Evolutionary conservation across 345 rosid species (phyloP), one percentile per base, ranked within the genome.

Genomic region (Toxicodendron radicans): DNA sequence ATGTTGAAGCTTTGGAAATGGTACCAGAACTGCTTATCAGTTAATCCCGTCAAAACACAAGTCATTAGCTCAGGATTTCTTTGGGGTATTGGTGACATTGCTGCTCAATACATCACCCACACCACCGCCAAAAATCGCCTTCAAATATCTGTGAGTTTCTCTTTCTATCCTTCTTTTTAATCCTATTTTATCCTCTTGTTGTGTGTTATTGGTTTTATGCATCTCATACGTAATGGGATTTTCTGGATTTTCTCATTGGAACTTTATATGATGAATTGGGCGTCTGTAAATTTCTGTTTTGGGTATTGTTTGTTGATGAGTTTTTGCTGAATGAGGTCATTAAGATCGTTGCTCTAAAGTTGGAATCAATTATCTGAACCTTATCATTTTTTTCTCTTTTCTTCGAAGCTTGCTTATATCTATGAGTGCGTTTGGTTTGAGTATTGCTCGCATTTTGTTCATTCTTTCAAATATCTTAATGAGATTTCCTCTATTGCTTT

Each of bases 21-120:
- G 95, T 92, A 95, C 82, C 94, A 92, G 75, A 83, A 78, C 64
- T 90, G 95, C 81, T 70, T 95, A 14, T 64, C 86, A 30, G 72
- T 83, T 61, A 91, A 91, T 75, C 95, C 99, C 0, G 74, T 95
- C 69, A 91, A 92, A 87, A 92, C 97, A 51, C 99, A 95, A 79
- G 85, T 91, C 64, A 76, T 95, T 59, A 91, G 97, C 85, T 95
- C 97, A 18, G 99, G 97, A 14, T 72, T 91, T 60, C 90, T 95
- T 3, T 95, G 99, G 99, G 91, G 92, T 78, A 75, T 82, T 43
- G 97, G 97, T 63, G 97, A 95, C 80, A 79, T 95, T 75, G 85
- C 94, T 58, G 99, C 97, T 73, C 97, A 95, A 75, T 88, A 75
- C 87, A 84, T 90, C 87, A 92, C 97, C 65, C 92, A 92, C 72